Conservation (phyloP, 192 early-diverging fungal genomes). For the Chytriomyces hyalinus region DNA sequence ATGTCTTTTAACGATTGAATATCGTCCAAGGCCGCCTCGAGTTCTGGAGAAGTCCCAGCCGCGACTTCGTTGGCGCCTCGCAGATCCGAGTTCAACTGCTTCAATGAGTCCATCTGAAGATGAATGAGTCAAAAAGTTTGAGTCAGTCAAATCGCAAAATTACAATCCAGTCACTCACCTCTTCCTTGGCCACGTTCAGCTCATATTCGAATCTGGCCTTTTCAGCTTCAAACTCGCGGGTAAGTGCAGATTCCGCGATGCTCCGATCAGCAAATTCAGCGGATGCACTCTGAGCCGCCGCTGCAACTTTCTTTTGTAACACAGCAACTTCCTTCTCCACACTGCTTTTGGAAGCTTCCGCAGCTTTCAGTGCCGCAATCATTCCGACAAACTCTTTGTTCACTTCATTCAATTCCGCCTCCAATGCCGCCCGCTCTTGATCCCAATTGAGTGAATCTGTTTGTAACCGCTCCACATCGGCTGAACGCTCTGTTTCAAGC, state of each 20-base stretch:
- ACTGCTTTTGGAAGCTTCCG: not conserved
- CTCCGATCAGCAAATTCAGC: too few species aligned
- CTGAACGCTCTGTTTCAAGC: not conserved
- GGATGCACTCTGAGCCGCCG: too few species aligned
- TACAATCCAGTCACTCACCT: too few species aligned
- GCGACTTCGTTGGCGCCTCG: too few species aligned
- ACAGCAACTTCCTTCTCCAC: conserved; percentile 1
- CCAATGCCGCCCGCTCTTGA: not conserved
- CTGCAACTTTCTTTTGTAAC: not conserved
- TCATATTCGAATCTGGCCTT: too few species aligned
- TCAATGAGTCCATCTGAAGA: too few species aligned
- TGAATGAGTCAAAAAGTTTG: too few species aligned
- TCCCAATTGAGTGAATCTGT: not conserved
- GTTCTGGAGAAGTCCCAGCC: not conserved
- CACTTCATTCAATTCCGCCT: not conserved
- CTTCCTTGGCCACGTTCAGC: too few species aligned
- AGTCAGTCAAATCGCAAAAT: too few species aligned
- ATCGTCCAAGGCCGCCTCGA: not conserved
- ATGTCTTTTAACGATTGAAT: not conserved
- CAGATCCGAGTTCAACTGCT: too few species aligned
- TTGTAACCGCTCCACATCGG: not conserved
- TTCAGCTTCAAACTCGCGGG: too few species aligned
- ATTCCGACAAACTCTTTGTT: conserved; percentile 17
- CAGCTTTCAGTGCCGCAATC: not conserved
- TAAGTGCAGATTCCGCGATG: too few species aligned